Evolutionary conservation across 129 eudicot species (phyloP).

Genomic region (Chrysanthemum lavandulifolium): DNA sequence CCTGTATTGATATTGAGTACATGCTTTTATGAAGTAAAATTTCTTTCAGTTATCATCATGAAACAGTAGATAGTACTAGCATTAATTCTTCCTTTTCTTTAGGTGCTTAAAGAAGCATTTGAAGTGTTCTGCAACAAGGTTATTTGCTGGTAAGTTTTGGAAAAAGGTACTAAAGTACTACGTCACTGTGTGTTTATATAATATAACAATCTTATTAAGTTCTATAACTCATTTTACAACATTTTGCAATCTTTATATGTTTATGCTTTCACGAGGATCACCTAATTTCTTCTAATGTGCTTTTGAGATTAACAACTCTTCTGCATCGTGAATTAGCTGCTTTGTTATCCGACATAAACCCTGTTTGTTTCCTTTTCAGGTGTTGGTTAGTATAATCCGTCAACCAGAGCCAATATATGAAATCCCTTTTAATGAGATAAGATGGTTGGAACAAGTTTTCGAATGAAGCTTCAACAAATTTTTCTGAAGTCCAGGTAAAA

Average conservation of each 20-base stretch:
- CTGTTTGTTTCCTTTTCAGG: slow-evolving; percentile 33
- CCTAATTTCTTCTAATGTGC: background rate
- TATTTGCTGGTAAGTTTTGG: too few species aligned
- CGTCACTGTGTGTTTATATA: too few species aligned
- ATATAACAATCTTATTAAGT: too few species aligned
- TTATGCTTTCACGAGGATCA: background rate
- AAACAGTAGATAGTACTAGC: too few species aligned
- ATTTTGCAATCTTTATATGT: background rate
- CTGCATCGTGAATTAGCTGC: too few species aligned
- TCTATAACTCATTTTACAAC: background rate
- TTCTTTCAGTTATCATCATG: too few species aligned
- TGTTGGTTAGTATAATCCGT: slow-evolving; percentile 83
- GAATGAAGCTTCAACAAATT: slow-evolving; percentile 25
- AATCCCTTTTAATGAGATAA: slow-evolving; percentile 68
- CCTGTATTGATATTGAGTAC: too few species aligned
- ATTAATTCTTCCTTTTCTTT: too few species aligned
- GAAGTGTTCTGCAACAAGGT: background rate
- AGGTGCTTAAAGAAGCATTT: too few species aligned
- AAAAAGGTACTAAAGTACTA: too few species aligned
- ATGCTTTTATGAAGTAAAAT: too few species aligned
- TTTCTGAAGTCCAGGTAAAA: too few species aligned
- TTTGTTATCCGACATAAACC: background rate
- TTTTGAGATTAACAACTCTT: background rate
- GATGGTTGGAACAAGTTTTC: slow-evolving; percentile 75
- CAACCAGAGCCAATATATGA: slow-evolving; percentile 89